Base-by-base conservation (phyloP, 306 rosid species). In the Vachellia collinsii region DNA sequence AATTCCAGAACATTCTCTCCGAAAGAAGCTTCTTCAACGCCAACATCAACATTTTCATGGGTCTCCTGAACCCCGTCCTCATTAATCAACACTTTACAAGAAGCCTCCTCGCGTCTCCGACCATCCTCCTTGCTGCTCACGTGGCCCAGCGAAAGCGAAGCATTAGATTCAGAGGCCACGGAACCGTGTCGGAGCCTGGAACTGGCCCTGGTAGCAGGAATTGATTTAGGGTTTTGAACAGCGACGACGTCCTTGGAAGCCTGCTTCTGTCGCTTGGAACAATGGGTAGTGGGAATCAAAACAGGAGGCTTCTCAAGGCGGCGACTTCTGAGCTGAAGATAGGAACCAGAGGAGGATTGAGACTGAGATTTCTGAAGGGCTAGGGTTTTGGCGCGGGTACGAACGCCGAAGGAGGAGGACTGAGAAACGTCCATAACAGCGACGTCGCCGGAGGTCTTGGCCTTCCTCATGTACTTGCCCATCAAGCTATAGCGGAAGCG, bases 321-420 rank as follows among this genome's bases (percentile, higher is more conserved):
- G 46, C 98, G 98, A 46, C 90, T 93, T 6, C 97, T 90, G 54
- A 93, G 99, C 89, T 93, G 97, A 7, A 93, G 94, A 72, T 91
- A 95, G 20, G 97, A 92, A 6, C 83, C 90, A 0, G 90, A 79
- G 38, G 74, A 22, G 5, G 81, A 43, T 34, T 86, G 79, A 25
- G 86, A 22, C 41, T 83, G 86, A 0, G 87, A 83, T 23, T 87
- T 88, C 81, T 88, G 91, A 34, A 87, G 90, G 16, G 99, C 99
- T 82, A 93, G 90, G 89, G 98, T 95, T 88, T 91, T 92, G 78
- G 99, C 98, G 11, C 99, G 93, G 41, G 99, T 95, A 36, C 97
- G 88, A 39, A 95, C 99, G 17, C 99, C 98, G 41, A 81, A 82
- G 76, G 92, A 80, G 76, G 92, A 80, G 74, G 92, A 69, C 34